Evolutionary conservation across 768 basidiomycete species (phyloP).

Genomic region (Lentinus tigrinus): DNA sequence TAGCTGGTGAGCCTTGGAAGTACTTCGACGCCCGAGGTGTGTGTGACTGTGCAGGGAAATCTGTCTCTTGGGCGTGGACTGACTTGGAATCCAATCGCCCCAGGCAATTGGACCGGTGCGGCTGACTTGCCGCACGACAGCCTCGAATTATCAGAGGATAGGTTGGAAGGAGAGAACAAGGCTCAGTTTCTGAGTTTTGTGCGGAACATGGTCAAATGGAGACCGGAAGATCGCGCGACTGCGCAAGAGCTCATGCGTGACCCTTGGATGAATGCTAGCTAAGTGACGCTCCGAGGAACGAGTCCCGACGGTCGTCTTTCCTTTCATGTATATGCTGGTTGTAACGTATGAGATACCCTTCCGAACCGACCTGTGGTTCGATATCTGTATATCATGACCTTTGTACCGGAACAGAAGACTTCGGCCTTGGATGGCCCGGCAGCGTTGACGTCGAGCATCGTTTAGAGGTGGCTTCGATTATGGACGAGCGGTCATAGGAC

Average conservation of each 20-base stretch:
- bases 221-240: slow-evolving; percentile 8
- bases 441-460: no score
- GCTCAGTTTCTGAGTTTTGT: slow-evolving; percentile 7
- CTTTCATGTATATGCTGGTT: no score
- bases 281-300: no score
- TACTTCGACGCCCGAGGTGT: slow-evolving; percentile 9
- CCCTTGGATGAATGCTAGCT: slow-evolving; percentile 9
- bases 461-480: no score
- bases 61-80: no score
- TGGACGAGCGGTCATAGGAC: no score
- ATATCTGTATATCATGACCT: no score
- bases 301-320: no score
- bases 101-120: slow-evolving; percentile 15
- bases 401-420: no score
- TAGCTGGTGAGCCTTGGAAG: slow-evolving; percentile 1
- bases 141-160: slow-evolving; percentile 5
- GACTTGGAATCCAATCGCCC: neutral
- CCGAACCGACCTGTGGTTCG: no score
- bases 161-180: slow-evolving; percentile 7
- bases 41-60: neutral
- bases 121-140: neutral
- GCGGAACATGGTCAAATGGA: slow-evolving; percentile 6
- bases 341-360: no score
- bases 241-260: slow-evolving; percentile 9
- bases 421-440: no score